A percentile compares a stretch with the other conserved stretches of the same genome.
Evolutionary conservation across 177 flowering plant species (phyloP).

Genomic region (Tripterygium wilfordii): DNA sequence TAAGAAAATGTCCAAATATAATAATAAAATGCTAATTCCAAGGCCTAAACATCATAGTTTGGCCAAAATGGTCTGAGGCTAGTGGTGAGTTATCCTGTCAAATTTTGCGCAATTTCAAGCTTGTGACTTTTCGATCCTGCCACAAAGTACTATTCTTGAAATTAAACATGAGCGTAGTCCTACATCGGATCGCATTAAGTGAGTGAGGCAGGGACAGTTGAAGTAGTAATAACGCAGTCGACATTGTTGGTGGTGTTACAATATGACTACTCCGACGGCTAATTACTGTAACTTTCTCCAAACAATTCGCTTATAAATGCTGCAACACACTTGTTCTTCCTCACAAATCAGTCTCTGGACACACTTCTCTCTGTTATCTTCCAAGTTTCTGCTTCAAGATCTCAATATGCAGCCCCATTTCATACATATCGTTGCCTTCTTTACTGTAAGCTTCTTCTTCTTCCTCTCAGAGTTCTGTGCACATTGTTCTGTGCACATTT

Average conservation of each 20-base stretch:
- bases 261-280: not conserved
- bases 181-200: not conserved
- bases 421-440: slow-evolving; percentile 17
- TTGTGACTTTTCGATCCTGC: too few species aligned
- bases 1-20: too few species aligned
- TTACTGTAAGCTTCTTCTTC: slow-evolving; percentile 19
- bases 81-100: too few species aligned
- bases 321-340: not conserved
- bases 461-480: not conserved
- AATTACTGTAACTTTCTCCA: not conserved
- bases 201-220: slow-evolving; percentile 22
- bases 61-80: too few species aligned
- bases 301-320: slow-evolving; percentile 15
- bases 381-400: not conserved
- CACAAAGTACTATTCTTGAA: not conserved
- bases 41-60: too few species aligned
- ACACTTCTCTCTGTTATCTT: not conserved
- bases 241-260: slow-evolving; percentile 1
- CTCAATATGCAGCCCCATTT: slow-evolving; percentile 26
- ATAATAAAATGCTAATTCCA: too few species aligned
- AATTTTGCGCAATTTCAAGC: too few species aligned
- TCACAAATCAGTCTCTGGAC: not conserved
- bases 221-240: slow-evolving; percentile 10
- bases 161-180: not conserved
- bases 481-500: not conserved